Evolutionary conservation across 2,329 filamentous ascomycete species (phyloP).

Genomic region (Ascochyta lentis): DNA sequence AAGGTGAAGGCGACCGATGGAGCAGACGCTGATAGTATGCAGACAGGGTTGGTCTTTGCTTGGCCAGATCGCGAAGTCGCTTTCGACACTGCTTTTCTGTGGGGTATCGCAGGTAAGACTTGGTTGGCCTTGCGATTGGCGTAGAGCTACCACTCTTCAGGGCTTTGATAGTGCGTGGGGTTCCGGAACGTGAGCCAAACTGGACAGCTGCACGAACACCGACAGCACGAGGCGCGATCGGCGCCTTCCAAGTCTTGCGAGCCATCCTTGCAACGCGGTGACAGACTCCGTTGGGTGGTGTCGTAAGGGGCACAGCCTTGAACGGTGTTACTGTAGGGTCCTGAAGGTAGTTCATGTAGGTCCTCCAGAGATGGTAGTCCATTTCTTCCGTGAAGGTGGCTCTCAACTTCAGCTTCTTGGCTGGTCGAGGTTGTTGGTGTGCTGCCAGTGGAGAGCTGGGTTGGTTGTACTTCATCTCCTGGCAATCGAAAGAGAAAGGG

Average conservation of each 20-base stretch:
- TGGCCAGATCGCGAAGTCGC: slow-evolving; percentile 65
- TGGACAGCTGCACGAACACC: slow-evolving; percentile 27
- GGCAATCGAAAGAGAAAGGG: slow-evolving; percentile 59
- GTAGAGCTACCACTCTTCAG: slow-evolving; percentile 56
- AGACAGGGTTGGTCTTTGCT: slow-evolving; percentile 66
- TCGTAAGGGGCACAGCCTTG: slow-evolving; percentile 69
- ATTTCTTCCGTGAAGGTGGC: slow-evolving; percentile 66
- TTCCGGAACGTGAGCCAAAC: slow-evolving; percentile 40
- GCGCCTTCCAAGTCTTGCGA: slow-evolving; percentile 64
- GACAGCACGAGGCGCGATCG: slow-evolving; percentile 44
- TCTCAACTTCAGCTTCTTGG: slow-evolving; percentile 54
- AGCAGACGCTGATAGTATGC: slow-evolving; percentile 70
- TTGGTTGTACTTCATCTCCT: slow-evolving; percentile 34
- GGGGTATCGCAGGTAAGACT: slow-evolving; percentile 59
- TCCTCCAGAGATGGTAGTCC: slow-evolving; percentile 71
- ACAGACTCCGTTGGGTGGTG: slow-evolving; percentile 69
- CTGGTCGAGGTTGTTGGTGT: slow-evolving; percentile 33
- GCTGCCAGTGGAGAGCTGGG: slow-evolving; percentile 41
- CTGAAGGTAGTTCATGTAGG: slow-evolving; percentile 69
- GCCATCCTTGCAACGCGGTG: slow-evolving; percentile 68
- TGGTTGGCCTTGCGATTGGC: slow-evolving; percentile 51
- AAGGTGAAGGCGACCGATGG: slow-evolving; percentile 66
- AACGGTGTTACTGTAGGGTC: slow-evolving; percentile 71
- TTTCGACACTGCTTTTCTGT: slow-evolving; percentile 65
- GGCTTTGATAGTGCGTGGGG: slow-evolving; percentile 54